Conservation (phyloP, 352 stramenopile species). For the Elongisporangium prolatum region DNA sequence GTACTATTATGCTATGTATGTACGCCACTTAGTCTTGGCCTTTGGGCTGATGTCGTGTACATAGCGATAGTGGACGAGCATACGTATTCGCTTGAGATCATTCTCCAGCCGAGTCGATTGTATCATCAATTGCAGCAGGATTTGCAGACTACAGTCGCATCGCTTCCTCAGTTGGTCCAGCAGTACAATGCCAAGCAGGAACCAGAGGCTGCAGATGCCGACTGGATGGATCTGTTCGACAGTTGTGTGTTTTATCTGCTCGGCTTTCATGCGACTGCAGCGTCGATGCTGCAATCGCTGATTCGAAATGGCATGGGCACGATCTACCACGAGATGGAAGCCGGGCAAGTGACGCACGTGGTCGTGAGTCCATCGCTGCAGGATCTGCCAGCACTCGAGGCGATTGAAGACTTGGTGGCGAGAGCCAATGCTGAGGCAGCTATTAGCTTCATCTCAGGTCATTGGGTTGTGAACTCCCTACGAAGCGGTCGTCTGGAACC, state of each 20-base stretch:
- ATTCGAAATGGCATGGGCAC: conserved; percentile 67
- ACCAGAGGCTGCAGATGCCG: conserved; percentile 9
- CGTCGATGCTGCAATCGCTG: conserved; percentile 33
- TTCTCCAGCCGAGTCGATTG: conserved; percentile 25
- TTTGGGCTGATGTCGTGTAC: too few relatives aligned
- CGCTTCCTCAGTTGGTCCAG: conserved; percentile 23
- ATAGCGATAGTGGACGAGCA: conserved; percentile 40
- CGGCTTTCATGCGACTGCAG: conserved; percentile 41
- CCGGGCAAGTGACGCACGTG: conserved; percentile 61
- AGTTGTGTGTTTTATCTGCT: conserved; percentile 56
- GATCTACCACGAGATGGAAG: conserved; percentile 55
- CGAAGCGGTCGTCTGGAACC: conserved; percentile 43
- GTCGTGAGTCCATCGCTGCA: conserved; percentile 50
- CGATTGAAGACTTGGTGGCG: conserved; percentile 26
- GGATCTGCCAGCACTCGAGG: conserved; percentile 24
- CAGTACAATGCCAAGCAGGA: conserved; percentile 11
- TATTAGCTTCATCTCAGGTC: conserved; percentile 51
- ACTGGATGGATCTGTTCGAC: conserved; percentile 62
- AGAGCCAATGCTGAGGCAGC: conserved; percentile 17
- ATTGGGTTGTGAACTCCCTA: conserved; percentile 63
- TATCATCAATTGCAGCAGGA: conserved; percentile 36
- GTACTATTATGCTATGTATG: too few relatives aligned
- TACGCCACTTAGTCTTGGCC: too few relatives aligned
- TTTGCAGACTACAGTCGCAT: conserved; percentile 22
- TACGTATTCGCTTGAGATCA: conserved; percentile 35